Conservation (phyloP, 768 basidiomycete species). For the Daedaleopsis sinensis region DNA sequence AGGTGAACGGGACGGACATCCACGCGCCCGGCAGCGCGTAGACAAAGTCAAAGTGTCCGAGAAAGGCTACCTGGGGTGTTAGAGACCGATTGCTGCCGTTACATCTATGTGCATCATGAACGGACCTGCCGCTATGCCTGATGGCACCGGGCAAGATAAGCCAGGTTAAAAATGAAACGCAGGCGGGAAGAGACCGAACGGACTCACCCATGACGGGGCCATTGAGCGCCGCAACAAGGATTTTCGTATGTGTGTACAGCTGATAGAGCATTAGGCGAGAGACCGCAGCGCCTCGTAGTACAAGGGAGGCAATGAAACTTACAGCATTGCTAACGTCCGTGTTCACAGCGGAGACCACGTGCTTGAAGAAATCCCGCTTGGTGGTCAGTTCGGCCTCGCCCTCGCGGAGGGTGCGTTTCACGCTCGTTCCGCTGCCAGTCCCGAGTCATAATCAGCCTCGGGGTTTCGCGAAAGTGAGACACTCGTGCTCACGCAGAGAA, state of each 20-base stretch:
- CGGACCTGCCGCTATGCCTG: constrained; percentile 69
- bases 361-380: constrained; percentile 50
- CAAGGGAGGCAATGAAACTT: constrained; percentile 26
- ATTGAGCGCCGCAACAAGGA: constrained; percentile 71
- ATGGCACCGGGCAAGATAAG: neutral
- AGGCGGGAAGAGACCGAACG: neutral
- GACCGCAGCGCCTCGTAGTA: too few relatives aligned
- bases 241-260: constrained; percentile 71
- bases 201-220: constrained; percentile 73
- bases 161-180: constrained; percentile 3
- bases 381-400: constrained; percentile 16
- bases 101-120: too few relatives aligned
- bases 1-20: constrained; percentile 69
- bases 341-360: constrained; percentile 51
- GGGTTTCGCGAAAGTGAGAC: neutral
- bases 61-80: constrained; percentile 44
- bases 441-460: neutral
- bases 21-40: constrained; percentile 64
- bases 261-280: constrained; percentile 26
- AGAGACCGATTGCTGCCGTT: neutral
- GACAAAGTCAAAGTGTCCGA: constrained; percentile 79
- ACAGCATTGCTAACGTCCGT: constrained; percentile 71
- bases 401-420: constrained; percentile 10
- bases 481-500: constrained; percentile 64
- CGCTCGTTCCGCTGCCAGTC: constrained; percentile 51